These are phyloP conservation scores for Cutaneotrichosporon cavernicola DNA, from an alignment of 1,284 basidiomycete species.

Conservation along the genomic window DNA sequence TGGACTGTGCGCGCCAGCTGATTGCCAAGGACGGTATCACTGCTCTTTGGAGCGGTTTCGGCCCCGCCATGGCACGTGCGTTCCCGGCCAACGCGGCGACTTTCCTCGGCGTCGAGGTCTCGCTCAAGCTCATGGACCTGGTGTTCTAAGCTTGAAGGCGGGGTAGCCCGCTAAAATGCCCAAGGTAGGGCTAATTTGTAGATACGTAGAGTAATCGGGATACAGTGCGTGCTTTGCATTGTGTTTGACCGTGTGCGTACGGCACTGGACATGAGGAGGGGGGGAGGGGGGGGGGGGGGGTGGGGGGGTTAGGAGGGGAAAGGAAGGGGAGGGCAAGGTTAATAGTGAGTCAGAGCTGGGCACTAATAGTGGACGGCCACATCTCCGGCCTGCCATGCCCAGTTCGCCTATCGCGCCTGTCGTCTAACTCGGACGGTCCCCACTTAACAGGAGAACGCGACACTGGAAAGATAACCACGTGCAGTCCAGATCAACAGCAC, in stretches of 20 bases:
- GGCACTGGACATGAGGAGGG: too few relatives aligned
- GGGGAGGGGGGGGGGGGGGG: too few relatives aligned
- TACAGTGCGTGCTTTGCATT: background rate
- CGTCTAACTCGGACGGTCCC: too few relatives aligned
- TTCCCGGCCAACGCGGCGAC: conserved; percentile 60
- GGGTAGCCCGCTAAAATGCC: background rate
- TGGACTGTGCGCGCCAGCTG: conserved; percentile 90
- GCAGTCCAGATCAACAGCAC: too few relatives aligned
- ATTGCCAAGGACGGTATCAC: conserved; percentile 84
- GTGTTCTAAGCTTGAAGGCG: conserved; percentile 1
- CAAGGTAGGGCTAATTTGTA: background rate
- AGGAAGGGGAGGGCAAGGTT: too few relatives aligned
- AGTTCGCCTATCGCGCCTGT: too few relatives aligned
- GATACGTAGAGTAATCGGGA: conserved; percentile 3
- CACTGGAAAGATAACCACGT: too few relatives aligned
- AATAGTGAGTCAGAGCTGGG: too few relatives aligned
- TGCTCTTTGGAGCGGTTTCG: conserved; percentile 96
- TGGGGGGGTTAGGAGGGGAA: too few relatives aligned
- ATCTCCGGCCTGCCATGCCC: too few relatives aligned
- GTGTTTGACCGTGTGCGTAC: background rate
- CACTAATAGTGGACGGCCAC: too few relatives aligned
- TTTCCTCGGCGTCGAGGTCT: conserved; percentile 54
- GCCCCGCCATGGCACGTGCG: conserved; percentile 89
- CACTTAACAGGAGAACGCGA: too few relatives aligned
- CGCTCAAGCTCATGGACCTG: conserved; percentile 51